Percentiles rank a stretch among this genome's conserved stretches.
phyloP scores from a whole-genome alignment of 2,329 filamentous ascomycete species.

The Zasmidium angulare region DNA sequence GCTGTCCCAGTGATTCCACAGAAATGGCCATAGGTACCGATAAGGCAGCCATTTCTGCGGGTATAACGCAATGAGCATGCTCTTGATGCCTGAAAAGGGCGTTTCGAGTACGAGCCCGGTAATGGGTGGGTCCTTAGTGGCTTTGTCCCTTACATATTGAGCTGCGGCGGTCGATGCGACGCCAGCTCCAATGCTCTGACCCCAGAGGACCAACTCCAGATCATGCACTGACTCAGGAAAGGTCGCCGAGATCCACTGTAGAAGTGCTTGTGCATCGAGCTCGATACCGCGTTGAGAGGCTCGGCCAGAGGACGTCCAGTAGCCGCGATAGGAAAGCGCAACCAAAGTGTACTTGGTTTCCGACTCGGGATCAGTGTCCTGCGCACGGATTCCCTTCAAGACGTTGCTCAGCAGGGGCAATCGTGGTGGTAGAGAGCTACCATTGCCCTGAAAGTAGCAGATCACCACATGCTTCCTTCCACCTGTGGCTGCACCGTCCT shows the following conservation, averaged over 20 bases:
- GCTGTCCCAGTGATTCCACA: conserved; percentile 61
- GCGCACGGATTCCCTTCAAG: conserved; percentile 42
- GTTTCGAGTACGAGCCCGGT: conserved; percentile 68
- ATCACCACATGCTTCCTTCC: conserved; percentile 37
- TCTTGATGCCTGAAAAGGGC: conserved; percentile 68
- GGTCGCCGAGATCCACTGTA: conserved; percentile 59
- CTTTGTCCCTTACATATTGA: conserved; percentile 39
- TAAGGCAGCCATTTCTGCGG: conserved; percentile 80
- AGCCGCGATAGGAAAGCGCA: conserved; percentile 65
- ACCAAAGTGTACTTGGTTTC: conserved; percentile 33
- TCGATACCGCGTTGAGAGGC: conserved; percentile 71
- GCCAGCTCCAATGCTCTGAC: conserved; percentile 73
- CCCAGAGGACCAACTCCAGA: conserved; percentile 63
- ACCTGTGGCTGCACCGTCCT: neutral
- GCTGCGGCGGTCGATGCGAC: conserved; percentile 65
- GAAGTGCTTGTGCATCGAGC: conserved; percentile 63
- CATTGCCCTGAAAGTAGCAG: conserved; percentile 53
- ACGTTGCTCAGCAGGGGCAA: conserved; percentile 49
- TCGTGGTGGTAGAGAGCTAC: conserved; percentile 47
- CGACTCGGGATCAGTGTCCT: neutral
- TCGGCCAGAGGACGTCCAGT: conserved; percentile 73
- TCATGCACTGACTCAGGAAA: conserved; percentile 38
- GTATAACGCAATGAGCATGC: conserved; percentile 71
- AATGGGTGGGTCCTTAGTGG: conserved; percentile 27
- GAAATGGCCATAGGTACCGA: conserved; percentile 70